phyloP scores from a whole-genome alignment of 495 filamentous ascomycete genomes.

The Venustampulla echinocandica region DNA sequence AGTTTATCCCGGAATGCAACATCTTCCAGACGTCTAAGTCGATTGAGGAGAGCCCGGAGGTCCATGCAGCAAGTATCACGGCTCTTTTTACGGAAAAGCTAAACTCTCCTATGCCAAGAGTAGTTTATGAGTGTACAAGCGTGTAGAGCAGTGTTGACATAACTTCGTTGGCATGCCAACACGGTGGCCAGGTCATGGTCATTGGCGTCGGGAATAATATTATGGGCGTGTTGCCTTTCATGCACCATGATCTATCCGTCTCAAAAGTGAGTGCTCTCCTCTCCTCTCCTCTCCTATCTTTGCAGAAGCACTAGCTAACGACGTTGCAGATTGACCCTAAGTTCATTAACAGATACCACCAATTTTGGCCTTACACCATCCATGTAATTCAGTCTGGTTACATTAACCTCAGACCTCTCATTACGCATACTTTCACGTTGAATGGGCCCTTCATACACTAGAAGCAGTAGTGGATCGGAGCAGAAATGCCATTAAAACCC shows the following conservation, averaged over 20 bases:
- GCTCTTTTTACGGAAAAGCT: too few species aligned
- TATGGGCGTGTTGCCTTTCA: constrained; percentile 58
- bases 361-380: constrained; percentile 54
- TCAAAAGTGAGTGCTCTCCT: constrained; percentile 32
- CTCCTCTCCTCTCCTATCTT: too few species aligned
- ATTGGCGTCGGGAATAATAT: constrained; percentile 52
- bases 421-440: constrained; percentile 44
- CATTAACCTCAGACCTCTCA: constrained; percentile 42
- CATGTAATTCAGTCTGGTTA: constrained; percentile 38
- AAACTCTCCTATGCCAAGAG: constrained; percentile 36
- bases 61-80: too few species aligned
- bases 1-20: constrained; percentile 45
- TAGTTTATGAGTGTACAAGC: constrained; percentile 56
- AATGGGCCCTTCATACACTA: too few species aligned
- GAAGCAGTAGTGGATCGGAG: too few species aligned
- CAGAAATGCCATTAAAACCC: too few species aligned
- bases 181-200: constrained; percentile 52
- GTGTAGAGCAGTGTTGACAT: constrained; percentile 51
- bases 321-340: constrained; percentile 45
- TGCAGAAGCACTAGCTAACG: constrained; percentile 5
- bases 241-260: constrained; percentile 54
- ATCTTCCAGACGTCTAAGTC: constrained; percentile 43
- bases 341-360: constrained; percentile 51
- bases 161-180: constrained; percentile 45
- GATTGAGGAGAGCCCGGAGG: too few species aligned